phyloP scores from a whole-genome alignment of 352 stramenopile species.

The Aphanomyces stellatus region DNA sequence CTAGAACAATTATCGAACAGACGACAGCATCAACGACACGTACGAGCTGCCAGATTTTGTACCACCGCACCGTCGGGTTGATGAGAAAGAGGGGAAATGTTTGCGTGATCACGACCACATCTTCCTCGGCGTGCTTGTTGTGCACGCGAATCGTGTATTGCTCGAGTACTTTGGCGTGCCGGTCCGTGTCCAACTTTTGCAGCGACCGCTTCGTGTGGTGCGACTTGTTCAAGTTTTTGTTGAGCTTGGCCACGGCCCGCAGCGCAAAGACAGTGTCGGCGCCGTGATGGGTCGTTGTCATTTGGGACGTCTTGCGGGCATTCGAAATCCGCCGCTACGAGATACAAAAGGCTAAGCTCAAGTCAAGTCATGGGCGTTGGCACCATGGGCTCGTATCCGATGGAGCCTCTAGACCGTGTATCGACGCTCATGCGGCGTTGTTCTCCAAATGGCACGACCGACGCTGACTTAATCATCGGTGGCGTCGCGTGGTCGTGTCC shows the following conservation, averaged over 20 bases:
- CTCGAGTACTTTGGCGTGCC: constrained; percentile 63
- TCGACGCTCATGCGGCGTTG: no score
- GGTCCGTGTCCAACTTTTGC: constrained; percentile 41
- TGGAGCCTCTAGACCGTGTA: no score
- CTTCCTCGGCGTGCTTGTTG: not conserved
- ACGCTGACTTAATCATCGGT: no score
- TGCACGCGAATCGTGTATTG: constrained; percentile 57
- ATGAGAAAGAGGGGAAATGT: not conserved
- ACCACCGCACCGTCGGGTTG: constrained; percentile 12
- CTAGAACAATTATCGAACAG: constrained; percentile 20
- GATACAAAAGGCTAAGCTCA: not conserved
- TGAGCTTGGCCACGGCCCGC: not conserved
- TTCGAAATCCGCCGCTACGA: not conserved
- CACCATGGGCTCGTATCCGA: no score
- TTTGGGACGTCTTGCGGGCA: not conserved
- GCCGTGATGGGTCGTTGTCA: no score
- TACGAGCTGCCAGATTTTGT: constrained; percentile 74
- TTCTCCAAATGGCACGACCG: no score
- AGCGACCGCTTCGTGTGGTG: not conserved
- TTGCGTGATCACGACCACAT: not conserved
- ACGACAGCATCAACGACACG: not conserved
- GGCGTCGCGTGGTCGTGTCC: no score
- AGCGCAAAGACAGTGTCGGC: not conserved
- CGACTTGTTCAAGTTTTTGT: not conserved
- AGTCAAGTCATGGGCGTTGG: no score